Evolutionary conservation across 23 red algal species (phyloP).

Genomic region (Gracilaria caudata): DNA sequence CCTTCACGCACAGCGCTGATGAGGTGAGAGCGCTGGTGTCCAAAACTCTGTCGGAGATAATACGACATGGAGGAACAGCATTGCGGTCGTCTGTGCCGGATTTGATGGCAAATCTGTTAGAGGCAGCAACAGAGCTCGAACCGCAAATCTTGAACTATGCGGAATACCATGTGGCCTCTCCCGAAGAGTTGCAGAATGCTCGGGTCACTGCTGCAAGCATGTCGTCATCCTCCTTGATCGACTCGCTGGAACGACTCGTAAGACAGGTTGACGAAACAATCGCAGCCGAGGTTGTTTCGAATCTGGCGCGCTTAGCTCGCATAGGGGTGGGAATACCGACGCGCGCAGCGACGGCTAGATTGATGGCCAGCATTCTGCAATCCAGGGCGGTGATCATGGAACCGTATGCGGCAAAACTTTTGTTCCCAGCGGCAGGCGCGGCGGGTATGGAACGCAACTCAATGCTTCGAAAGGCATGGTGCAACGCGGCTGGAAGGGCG

Average conservation of each 20-base stretch:
- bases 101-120: slow-evolving; percentile 42
- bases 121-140: slow-evolving; percentile 72
- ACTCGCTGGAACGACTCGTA: slow-evolving; percentile 60
- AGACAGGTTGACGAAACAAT: slow-evolving; percentile 70
- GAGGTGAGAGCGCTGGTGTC: slow-evolving; percentile 58
- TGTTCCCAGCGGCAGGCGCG: slow-evolving; percentile 51
- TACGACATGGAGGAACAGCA: slow-evolving; percentile 52
- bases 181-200: slow-evolving; percentile 57
- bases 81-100: slow-evolving; percentile 46
- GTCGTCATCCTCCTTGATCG: slow-evolving; percentile 66
- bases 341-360: slow-evolving; percentile 68
- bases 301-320: slow-evolving; percentile 45
- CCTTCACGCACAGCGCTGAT: slow-evolving; percentile 60
- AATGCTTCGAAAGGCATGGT: slow-evolving; percentile 60
- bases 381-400: slow-evolving; percentile 55
- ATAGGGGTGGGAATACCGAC: slow-evolving; percentile 80
- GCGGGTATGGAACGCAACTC: slow-evolving; percentile 59
- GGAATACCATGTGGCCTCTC: slow-evolving; percentile 64
- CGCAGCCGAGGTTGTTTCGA: slow-evolving; percentile 29
- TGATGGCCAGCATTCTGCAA: slow-evolving; percentile 47
- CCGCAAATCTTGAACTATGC: slow-evolving; percentile 66
- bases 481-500: slow-evolving; percentile 51
- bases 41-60: slow-evolving; percentile 57
- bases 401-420: slow-evolving; percentile 54
- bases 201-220: slow-evolving; percentile 57